Evolutionary conservation across 1,139 yeast genomes (phyloP), one percentile per base, ranked within the genome.

Genomic region (Pichia sp.): DNA sequence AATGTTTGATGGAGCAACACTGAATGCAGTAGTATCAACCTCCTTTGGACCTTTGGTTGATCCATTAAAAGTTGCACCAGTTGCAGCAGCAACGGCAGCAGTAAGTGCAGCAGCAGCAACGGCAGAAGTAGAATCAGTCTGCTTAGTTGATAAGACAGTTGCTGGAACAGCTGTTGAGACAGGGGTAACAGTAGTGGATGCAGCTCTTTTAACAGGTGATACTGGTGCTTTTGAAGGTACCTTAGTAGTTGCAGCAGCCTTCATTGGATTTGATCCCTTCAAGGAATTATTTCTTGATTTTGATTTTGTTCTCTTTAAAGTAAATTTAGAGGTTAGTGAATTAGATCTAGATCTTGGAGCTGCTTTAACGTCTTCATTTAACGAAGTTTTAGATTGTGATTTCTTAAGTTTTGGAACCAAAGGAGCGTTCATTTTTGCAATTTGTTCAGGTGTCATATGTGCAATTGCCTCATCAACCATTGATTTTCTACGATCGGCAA

Each of bases 391-490:
- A 24, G 56, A 59, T 46, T 54, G 53, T 18, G 50, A 50, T 1
- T 55, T 56, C 44, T 55, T 56, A 18, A 59, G 37, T 45, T 56
- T 60, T 34, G 54, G 57, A 36, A 57, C 38, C 27, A 60, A 39
- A 2, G 65, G 65, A 20, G 51, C 53, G 49, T 61, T 60, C 61
- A 61, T 58, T 38, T 53, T 59, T 29, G 49, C 51, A 23, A 58
- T 39, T 42, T 62, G 59, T 30, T 59, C 62, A 1, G 63, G 61
- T 18, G 58, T 46, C 53, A 61, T 43, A 32, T 52, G 44, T 29
- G 60, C 55, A 48, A 60, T 39, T 11, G 59, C 63, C 43, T 60
- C 64, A 45, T 60, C 66, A 47, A 61, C 64, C 65, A 62, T 60
- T 8, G 65, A 61, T 38, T 48, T 49, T 53, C 61, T 60, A 50